Evolutionary conservation across 2,329 filamentous ascomycete genomes (phyloP), one percentile per base, ranked within the genome.

Genomic region (Scytalidium lignicola): DNA sequence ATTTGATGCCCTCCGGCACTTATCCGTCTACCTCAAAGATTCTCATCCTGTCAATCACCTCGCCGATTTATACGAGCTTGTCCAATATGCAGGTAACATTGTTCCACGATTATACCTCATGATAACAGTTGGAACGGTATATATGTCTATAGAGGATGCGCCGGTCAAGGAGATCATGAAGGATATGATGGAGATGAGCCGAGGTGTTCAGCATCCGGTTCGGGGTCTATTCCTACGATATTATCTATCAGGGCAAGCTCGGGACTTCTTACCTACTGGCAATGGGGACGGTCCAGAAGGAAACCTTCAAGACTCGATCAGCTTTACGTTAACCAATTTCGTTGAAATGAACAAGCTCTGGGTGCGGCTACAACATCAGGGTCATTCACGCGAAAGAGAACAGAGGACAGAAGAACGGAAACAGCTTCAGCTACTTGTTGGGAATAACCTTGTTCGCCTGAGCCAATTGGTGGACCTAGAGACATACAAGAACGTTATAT

Each of bases 111-210:
- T 99, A 54, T 99, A 99, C 68, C 85, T 99, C 52, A 99, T 99
- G 95, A 93, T 99, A 64, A 99, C 95, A 0, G 95, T 99, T 37
- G 93, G 93, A 51, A 99, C 93, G 2, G 95, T 96, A 44, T 99
- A 99, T 75, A 99, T 99, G 93, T 86, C 89, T 21, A 95, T 99
- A 64, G 88, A 93, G 63, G 93, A 97, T 77, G 93, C 95, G 51
- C 93, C 93, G 1, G 93, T 99, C 59, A 99, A 99, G 73, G 93
- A 99, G 74, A 90, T 99, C 55, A 99, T 99, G 93, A 99, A 99
- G 72, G 93, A 99, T 69, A 99, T 99, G 93, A 99, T 99, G 93
- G 93, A 99, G 70, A 99, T 99, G 93, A 97, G 90, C 70, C 82
- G 93, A 55, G 93, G 93, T 49, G 91, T 99, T 19, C 93, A 99